Evolutionary conservation across 2,329 filamentous ascomycete genomes (phyloP).

Genomic region (Pyrenochaeta sp.): DNA sequence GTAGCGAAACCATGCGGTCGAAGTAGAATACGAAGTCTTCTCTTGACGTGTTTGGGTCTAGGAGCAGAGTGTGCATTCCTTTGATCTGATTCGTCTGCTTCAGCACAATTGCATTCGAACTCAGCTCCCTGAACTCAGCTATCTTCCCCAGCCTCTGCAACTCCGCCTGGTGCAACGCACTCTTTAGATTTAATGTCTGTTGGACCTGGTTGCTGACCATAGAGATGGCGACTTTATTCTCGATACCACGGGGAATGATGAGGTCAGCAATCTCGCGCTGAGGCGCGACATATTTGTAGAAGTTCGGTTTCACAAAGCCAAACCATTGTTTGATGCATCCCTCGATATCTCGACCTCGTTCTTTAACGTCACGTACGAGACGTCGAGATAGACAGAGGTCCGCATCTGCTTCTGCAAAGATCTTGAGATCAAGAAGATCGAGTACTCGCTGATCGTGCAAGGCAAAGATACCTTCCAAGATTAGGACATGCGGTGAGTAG

Average conservation of each 20-base stretch:
- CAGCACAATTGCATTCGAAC: slow-evolving; percentile 76
- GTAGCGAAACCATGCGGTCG: slow-evolving; percentile 82
- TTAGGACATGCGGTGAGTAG: slow-evolving; percentile 95
- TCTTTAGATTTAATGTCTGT: slow-evolving; percentile 86
- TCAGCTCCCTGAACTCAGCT: slow-evolving; percentile 75
- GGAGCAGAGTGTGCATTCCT: slow-evolving; percentile 90
- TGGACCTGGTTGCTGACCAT: slow-evolving; percentile 96
- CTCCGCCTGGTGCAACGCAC: slow-evolving; percentile 79
- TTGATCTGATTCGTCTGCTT: slow-evolving; percentile 80
- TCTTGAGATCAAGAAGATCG: slow-evolving; percentile 90
- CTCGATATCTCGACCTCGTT: slow-evolving; percentile 89
- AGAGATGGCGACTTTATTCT: slow-evolving; percentile 91
- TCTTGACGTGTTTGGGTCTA: slow-evolving; percentile 77
- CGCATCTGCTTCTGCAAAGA: slow-evolving; percentile 95
- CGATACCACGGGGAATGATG: slow-evolving; percentile 92
- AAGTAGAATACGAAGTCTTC: slow-evolving; percentile 99
- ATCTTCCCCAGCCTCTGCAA: slow-evolving; percentile 78
- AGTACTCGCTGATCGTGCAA: slow-evolving; percentile 87
- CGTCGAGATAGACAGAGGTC: slow-evolving; percentile 82
- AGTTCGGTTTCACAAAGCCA: slow-evolving; percentile 93
- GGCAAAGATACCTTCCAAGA: slow-evolving; percentile 95
- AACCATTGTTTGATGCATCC: slow-evolving; percentile 99
- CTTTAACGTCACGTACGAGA: slow-evolving; percentile 83
- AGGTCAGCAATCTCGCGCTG: slow-evolving; percentile 92
- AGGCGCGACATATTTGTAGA: slow-evolving; percentile 90